A percentile compares a stretch with the other conserved stretches of the same genome.
Conservation (phyloP, 2,329 filamentous ascomycete genomes). For the Oidium heveae region DNA sequence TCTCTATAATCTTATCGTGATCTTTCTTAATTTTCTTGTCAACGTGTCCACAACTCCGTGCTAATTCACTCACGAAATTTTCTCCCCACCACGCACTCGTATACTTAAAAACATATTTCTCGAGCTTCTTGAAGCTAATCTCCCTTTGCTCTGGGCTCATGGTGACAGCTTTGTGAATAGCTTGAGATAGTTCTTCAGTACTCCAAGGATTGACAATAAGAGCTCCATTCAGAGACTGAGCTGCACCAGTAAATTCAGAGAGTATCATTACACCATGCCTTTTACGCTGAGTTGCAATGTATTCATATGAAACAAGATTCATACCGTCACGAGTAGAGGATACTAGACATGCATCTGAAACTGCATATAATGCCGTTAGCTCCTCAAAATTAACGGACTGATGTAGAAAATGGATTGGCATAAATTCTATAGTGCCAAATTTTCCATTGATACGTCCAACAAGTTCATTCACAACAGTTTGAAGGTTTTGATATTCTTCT, state of each 20-base stretch:
- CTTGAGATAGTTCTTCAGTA: conserved; percentile 78
- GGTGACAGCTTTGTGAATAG: conserved; percentile 87
- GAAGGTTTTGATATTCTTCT: conserved; percentile 90
- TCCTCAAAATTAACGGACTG: conserved; percentile 90
- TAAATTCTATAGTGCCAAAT: conserved; percentile 93
- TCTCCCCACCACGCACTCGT: conserved; percentile 94
- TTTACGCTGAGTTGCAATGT: conserved; percentile 79
- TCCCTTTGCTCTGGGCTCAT: conserved; percentile 78
- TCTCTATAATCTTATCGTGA: too few relatives aligned
- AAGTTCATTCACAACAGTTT: conserved; percentile 86
- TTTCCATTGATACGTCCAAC: conserved; percentile 93
- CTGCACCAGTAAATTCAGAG: conserved; percentile 88
- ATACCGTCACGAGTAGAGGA: conserved; percentile 95
- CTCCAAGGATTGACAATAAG: conserved; percentile 98
- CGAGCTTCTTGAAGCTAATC: conserved; percentile 71
- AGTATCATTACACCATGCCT: conserved; percentile 85
- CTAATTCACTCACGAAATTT: conserved; percentile 68
- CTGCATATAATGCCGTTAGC: conserved; percentile 75
- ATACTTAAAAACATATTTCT: conserved; percentile 92
- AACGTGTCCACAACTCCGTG: too few relatives aligned
- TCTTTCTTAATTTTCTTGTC: too few relatives aligned
- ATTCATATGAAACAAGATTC: conserved; percentile 97
- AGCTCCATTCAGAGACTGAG: conserved; percentile 79
- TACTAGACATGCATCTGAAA: conserved; percentile 78
- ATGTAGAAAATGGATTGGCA: conserved; percentile 96